Conservation (phyloP, 768 basidiomycete genomes). For the Chalciporus piperatus region DNA sequence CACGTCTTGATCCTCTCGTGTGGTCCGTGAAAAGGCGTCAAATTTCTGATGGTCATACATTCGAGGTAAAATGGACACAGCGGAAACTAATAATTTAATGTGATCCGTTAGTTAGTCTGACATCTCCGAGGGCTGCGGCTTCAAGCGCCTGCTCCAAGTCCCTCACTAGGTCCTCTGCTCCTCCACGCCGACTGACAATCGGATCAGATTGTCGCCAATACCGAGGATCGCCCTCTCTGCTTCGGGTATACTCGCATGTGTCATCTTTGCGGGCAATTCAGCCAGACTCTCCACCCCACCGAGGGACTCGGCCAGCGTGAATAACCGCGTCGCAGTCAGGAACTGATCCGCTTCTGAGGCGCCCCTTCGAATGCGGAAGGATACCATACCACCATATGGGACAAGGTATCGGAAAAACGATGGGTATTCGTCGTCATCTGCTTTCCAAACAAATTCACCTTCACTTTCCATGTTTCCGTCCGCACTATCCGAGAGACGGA, state of each 20-base stretch:
- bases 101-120: background rate
- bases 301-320: constrained; percentile 82
- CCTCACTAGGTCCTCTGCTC: constrained; percentile 74
- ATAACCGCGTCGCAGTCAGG: constrained; percentile 60
- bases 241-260: constrained; percentile 74
- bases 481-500: constrained; percentile 30
- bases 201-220: constrained; percentile 72
- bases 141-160: constrained; percentile 30
- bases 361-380: constrained; percentile 59
- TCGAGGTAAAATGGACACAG: too few relatives aligned
- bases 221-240: constrained; percentile 67
- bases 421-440: too few relatives aligned
- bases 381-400: constrained; percentile 91
- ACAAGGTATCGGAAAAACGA: too few relatives aligned
- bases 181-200: constrained; percentile 87
- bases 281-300: constrained; percentile 93
- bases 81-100: background rate
- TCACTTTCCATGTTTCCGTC: constrained; percentile 21
- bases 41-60: too few relatives aligned
- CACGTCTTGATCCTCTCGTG: too few relatives aligned
- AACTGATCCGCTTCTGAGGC: constrained; percentile 60
- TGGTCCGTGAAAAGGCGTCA: too few relatives aligned
- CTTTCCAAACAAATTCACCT: constrained; percentile 70
- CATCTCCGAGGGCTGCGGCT: constrained; percentile 7
- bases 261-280: constrained; percentile 87